phyloP scores from a whole-genome alignment of 1,284 basidiomycete species.

The Gomphus bonarii region DNA sequence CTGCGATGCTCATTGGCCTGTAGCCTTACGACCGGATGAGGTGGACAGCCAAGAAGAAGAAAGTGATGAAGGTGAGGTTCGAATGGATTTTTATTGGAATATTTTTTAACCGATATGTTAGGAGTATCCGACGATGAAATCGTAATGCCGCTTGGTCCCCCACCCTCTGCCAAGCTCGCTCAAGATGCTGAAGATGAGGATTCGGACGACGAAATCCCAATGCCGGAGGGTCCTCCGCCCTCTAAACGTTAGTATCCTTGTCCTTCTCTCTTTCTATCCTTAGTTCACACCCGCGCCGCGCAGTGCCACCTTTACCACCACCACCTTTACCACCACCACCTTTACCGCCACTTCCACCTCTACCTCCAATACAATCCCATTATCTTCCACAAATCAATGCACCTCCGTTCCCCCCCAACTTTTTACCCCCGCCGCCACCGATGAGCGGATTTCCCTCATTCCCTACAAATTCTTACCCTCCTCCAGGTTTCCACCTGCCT shows the following conservation, averaged over 20 bases:
- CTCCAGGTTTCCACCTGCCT: conserved; percentile 2
- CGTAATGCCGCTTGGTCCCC: conserved; percentile 64
- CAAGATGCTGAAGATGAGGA: conserved; percentile 11
- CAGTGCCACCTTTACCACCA: conserved; percentile 48
- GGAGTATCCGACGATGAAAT: conserved; percentile 43
- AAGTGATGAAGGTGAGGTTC: conserved; percentile 30
- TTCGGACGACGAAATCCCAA: conserved; percentile 31
- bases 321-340: conserved; percentile 16
- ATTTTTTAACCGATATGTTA: background rate
- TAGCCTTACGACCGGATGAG: conserved; percentile 55
- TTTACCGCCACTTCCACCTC: conserved; percentile 18
- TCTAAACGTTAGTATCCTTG: conserved; percentile 22
- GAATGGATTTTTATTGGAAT: conserved; percentile 16
- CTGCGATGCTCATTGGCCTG: conserved; percentile 1
- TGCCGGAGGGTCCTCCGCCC: conserved; percentile 71
- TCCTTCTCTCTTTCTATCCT: background rate
- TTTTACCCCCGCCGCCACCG: conserved; percentile 14
- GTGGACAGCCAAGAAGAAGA: conserved; percentile 46
- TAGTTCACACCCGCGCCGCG: conserved; percentile 46
- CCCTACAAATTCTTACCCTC: conserved; percentile 11
- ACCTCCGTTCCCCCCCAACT: background rate
- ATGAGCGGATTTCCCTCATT: conserved; percentile 2
- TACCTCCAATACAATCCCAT: conserved; percentile 16
- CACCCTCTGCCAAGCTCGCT: conserved; percentile 33
- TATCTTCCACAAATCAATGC: background rate